phyloP scores from a whole-genome alignment of 768 basidiomycete species.

The Rhizopogon vinicolor region DNA sequence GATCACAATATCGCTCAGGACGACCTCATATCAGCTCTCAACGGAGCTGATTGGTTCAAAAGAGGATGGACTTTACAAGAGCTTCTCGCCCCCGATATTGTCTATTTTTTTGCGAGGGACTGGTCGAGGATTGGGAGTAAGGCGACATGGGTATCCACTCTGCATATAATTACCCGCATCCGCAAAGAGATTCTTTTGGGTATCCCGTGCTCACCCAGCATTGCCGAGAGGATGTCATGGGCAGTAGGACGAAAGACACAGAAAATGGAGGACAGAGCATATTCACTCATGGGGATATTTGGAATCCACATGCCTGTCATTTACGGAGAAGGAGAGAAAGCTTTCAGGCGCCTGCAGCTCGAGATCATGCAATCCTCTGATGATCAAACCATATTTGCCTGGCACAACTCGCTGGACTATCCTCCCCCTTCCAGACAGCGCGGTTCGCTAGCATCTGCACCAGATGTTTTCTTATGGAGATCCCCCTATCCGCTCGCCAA shows the following conservation, averaged over 20 bases:
- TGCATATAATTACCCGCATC: constrained; percentile 4
- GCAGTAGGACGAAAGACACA: constrained; percentile 25
- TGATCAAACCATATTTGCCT: constrained; percentile 11
- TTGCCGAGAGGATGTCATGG: constrained; percentile 23
- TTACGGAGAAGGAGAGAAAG: constrained; percentile 15
- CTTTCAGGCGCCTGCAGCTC: constrained; percentile 12
- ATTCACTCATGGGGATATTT: constrained; percentile 20
- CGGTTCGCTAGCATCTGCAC: constrained; percentile 2
- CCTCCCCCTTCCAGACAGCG: background rate
- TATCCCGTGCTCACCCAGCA: background rate
- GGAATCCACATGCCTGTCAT: constrained; percentile 9
- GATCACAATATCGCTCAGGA: background rate
- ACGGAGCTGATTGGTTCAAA: constrained; percentile 8
- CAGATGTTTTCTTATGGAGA: background rate
- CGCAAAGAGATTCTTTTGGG: background rate
- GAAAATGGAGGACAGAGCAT: constrained; percentile 23
- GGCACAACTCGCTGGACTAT: background rate
- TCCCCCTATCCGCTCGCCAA: background rate
- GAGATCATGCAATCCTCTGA: constrained; percentile 8
- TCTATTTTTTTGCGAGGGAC: constrained; percentile 10
- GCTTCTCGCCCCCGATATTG: constrained; percentile 9
- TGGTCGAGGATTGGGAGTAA: constrained; percentile 10
- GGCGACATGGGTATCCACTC: background rate
- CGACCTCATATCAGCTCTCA: background rate
- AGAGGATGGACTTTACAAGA: constrained; percentile 14